Base-by-base conservation (phyloP, 2,329 filamentous ascomycete genomes). In the Arthrobotrys sinensis region DNA sequence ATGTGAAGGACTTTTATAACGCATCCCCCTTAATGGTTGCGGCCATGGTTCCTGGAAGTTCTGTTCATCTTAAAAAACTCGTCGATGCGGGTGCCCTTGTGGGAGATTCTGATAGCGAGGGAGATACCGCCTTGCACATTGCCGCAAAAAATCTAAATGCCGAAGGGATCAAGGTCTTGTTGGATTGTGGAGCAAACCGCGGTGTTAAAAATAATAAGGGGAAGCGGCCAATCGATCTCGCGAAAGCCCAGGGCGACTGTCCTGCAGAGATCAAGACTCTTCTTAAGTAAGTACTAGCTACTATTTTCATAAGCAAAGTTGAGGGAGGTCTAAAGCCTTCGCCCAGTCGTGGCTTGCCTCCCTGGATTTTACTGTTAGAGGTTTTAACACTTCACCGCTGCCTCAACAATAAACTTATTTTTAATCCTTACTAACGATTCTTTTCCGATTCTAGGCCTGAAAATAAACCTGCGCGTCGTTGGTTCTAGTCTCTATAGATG, bases 121-220 rank as follows among this genome's bases (percentile, higher is more conserved):
- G 63, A 24, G 48, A 66, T 14, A 66, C 45, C 0, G 28, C 46
- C 8, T 14, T 66, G 32, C 63, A 66, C 19, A 38, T 38, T 43
- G 63, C 63, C n/a, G 63, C 63, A 1, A 34, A 28, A 11, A 36
- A 38, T 5, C 6, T 28, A 4, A 66, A 38, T 16, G 5, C n/a
- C 8, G 63, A 53, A n/a, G 46, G 63, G 1, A 53, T 66, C 40
- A 48, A 12, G 63, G 21, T 40, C 21, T 19, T 66, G 32, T 50
- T 66, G 16, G 28, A 21, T 21, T 48, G 48, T n/a, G 63, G 63
- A 19, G 46, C 45, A 24, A 52, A 28, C 10, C 60, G 38, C 5
- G 28, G 4, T 16, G 12, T 34, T 0, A 45, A 65, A 5, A 65
- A 65, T n/a, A 36, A 34, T 12, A 46, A 46, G 10, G 60, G 60